Conservation (phyloP, 768 basidiomycete genomes). For the Pholiota conissans region DNA sequence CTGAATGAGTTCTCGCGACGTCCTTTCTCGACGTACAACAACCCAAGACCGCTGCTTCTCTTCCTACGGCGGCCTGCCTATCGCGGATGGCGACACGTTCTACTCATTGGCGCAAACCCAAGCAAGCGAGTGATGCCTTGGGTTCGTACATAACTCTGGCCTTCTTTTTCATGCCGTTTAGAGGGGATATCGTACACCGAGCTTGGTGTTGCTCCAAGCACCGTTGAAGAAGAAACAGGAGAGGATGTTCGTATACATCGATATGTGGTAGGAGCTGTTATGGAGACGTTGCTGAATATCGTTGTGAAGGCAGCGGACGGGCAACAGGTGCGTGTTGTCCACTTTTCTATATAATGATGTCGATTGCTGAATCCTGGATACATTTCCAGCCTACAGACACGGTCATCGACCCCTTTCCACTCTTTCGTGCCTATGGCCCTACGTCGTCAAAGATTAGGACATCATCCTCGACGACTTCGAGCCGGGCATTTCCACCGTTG, state of each 20-base stretch:
- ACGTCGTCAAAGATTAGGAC: not conserved
- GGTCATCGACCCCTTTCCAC: not conserved
- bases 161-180: not conserved
- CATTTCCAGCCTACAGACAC: too few relatives aligned
- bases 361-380: too few relatives aligned
- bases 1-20: not conserved
- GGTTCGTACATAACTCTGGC: not conserved
- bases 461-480: too few relatives aligned
- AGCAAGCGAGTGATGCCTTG: not conserved
- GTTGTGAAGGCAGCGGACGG: not conserved
- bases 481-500: too few relatives aligned
- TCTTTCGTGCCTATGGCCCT: not conserved
- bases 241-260: too few relatives aligned
- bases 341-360: too few relatives aligned
- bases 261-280: not conserved
- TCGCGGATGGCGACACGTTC: not conserved
- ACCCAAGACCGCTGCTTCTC: not conserved
- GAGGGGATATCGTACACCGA: not conserved
- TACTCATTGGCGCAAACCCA: not conserved
- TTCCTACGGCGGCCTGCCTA: too few relatives aligned
- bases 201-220: not conserved
- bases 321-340: not conserved
- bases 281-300: not conserved
- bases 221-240: too few relatives aligned
- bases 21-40: not conserved